Evolutionary conservation across 2,329 filamentous ascomycete species (phyloP), one percentile per base, ranked within the genome.

Genomic region (Talaromyces piceae): DNA sequence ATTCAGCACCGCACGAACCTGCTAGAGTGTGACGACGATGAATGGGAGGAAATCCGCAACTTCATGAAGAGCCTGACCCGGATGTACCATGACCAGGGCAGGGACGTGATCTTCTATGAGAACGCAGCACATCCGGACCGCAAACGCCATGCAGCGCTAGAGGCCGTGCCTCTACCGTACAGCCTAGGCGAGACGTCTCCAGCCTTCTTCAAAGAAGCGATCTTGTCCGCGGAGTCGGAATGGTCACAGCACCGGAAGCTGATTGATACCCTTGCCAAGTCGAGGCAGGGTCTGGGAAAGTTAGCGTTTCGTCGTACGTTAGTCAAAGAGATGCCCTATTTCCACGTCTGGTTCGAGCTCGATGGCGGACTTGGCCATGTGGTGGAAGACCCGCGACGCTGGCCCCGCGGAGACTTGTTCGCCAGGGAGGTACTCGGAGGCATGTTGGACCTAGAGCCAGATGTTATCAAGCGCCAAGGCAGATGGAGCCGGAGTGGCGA

Each of bases 31-130:
- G 91, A 97, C 68, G 91, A 98, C 63, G 93, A 98, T 64, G 93
- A 98, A 67, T 98, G 94, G 94, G 93, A 98, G 65, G 93, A 98
- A 70, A 85, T 98, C 5, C 87, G 93, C 59, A 98, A 98, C 68
- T 98, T 98, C 66, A 97, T 97, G 91, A 98, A 98, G 73, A 87
- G 83, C 53, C 77, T 98, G 18, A 96, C 87, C 4, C 83, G 91
- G 41, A 86, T 96, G 81, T 98, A 97, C 70, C 89, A 95, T 71
- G 87, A 91, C 41, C 89, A 94, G 67, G 90, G 91, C 9, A 86
- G 88, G 47, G 88, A 93, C 61, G 91, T 97, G 8, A 75, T 98
- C 56, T 98, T 98, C 72, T 98, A 98, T 75, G 93, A 98, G 65
- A 97, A 98, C 66, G 93, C 93, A 2, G 91, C 90, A 0, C 76